Evolutionary conservation across 192 early-diverging fungal species (phyloP).

Genomic region (Lobosporangium transversale): DNA sequence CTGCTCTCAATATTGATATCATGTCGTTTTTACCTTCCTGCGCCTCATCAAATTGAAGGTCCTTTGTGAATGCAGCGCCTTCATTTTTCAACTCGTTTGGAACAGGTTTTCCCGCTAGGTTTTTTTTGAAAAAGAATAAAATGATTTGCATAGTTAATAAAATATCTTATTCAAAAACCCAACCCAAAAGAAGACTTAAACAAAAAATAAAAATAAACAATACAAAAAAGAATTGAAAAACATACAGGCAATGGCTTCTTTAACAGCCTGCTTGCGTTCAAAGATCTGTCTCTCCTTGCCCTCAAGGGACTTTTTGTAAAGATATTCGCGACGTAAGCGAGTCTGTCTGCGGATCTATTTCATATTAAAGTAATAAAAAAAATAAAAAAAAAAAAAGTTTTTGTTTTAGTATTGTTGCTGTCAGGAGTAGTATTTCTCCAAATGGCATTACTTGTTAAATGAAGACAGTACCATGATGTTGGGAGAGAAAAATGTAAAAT

Average conservation of each 20-base stretch:
- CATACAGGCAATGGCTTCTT: conserved; percentile 86
- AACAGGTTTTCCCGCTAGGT: conserved; percentile 81
- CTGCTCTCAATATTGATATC: no score
- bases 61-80: conserved; percentile 75
- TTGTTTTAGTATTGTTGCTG: no score
- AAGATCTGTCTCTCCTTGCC: conserved; percentile 90
- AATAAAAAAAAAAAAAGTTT: no score
- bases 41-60: conserved; percentile 90
- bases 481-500: not conserved
- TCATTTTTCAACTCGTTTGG: conserved; percentile 89
- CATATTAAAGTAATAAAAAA: not conserved
- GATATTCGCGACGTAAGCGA: conserved; percentile 91
- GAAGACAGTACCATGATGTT: conserved; percentile 6
- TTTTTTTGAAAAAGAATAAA: not conserved
- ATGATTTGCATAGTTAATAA: no score
- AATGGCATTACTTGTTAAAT: no score
- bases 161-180: no score
- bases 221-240: not conserved
- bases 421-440: no score
- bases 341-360: conserved; percentile 84
- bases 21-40: conserved; percentile 83
- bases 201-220: no score
- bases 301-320: conserved; percentile 97
- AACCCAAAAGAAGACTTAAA: no score
- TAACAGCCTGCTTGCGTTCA: conserved; percentile 93